A percentile compares a stretch with the other conserved stretches of the same genome.
These are phyloP conservation scores for Paramecium tetraurelia DNA, from an alignment of 73 alveolate genomes.

Conservation along the genomic window DNA sequence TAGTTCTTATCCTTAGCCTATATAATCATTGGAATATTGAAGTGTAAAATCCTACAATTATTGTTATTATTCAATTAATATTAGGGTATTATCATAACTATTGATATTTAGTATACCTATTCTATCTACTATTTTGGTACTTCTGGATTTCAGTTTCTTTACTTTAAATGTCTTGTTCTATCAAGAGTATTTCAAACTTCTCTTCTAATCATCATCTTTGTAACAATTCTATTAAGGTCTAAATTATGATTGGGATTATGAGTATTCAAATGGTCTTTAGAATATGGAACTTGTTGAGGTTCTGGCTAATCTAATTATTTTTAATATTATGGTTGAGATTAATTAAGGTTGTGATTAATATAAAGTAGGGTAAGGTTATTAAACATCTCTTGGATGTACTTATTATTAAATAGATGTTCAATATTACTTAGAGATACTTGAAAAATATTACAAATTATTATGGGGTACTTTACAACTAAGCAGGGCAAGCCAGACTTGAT, in stretches of 20 bases:
- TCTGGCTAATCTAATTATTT: background rate
- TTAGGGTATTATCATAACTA: background rate
- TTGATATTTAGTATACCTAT: background rate
- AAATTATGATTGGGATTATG: background rate
- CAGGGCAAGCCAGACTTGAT: background rate
- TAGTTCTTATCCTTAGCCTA: conserved; percentile 33
- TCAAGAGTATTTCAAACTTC: background rate
- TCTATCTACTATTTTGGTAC: background rate
- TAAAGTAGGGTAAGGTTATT: too few species aligned
- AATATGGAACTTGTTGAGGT: background rate
- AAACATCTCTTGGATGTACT: too few species aligned
- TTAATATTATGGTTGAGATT: background rate
- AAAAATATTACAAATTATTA: background rate
- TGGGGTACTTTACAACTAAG: background rate
- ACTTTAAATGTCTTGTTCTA: background rate
- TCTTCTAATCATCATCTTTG: conserved; percentile 15
- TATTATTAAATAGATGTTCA: too few species aligned
- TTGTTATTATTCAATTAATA: background rate
- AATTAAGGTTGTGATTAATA: too few species aligned
- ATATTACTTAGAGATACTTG: too few species aligned
- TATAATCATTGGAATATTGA: conserved; percentile 9
- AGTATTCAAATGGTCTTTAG: background rate
- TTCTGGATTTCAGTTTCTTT: background rate
- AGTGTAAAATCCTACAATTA: background rate
- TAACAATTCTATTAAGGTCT: background rate